phyloP scores from a whole-genome alignment of 2,329 filamentous ascomycete species.

The Colletotrichum musae region DNA sequence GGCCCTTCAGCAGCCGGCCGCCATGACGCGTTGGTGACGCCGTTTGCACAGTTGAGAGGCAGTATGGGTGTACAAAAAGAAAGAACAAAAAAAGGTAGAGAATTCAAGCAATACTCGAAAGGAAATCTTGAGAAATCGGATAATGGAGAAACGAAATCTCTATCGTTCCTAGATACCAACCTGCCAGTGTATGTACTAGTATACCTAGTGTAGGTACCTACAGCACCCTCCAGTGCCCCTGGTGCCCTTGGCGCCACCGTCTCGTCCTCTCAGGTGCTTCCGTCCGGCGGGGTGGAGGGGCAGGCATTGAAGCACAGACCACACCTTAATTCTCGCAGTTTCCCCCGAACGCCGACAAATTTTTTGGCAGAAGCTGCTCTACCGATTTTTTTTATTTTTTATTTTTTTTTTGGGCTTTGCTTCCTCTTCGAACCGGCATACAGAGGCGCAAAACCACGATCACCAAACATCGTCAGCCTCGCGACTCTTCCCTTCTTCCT shows the following conservation, averaged over 20 bases:
- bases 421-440: conserved; percentile 1
- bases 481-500: not conserved
- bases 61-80: too few relatives aligned
- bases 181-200: too few relatives aligned
- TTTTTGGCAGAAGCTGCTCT: conserved; percentile 38
- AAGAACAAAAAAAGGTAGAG: too few relatives aligned
- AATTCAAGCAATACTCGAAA: too few relatives aligned
- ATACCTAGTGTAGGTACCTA: too few relatives aligned
- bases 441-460: conserved; percentile 11
- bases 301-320: conserved; percentile 46
- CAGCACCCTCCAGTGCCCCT: not conserved
- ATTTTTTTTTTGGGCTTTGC: too few relatives aligned
- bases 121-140: too few relatives aligned
- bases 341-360: conserved; percentile 45
- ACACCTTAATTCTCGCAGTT: conserved; percentile 46
- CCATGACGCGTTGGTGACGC: too few relatives aligned
- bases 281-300: conserved; percentile 42
- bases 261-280: conserved; percentile 35
- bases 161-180: too few relatives aligned
- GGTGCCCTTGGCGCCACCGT: conserved; percentile 25
- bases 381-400: conserved; percentile 22
- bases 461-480: conserved; percentile 29
- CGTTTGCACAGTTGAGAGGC: too few relatives aligned
- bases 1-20: too few relatives aligned
- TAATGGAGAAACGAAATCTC: too few relatives aligned